Percentiles rank a stretch among this genome's conserved stretches.
These are phyloP conservation scores for Crassisporium funariophilum DNA, from an alignment of 768 basidiomycete species.

Conservation along the genomic window DNA sequence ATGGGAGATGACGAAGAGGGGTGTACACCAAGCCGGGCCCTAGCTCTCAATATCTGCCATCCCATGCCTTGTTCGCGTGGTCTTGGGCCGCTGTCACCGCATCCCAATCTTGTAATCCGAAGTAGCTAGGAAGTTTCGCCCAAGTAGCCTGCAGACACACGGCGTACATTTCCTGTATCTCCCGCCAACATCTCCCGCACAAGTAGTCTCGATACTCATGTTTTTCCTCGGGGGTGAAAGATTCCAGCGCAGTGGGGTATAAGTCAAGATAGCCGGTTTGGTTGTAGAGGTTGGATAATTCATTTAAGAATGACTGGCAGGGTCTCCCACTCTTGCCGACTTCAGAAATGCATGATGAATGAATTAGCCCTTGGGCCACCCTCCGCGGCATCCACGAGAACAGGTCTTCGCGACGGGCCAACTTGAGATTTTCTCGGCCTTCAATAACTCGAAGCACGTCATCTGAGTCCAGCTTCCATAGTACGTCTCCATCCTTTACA, in stretches of 20 bases:
- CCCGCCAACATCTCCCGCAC: conserved; percentile 13
- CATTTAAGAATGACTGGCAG: neutral
- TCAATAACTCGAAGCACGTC: conserved; percentile 14
- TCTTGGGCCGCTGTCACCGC: neutral
- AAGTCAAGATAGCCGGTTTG: conserved; percentile 12
- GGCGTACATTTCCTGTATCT: conserved; percentile 1
- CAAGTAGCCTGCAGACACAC: conserved; percentile 13
- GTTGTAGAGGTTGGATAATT: conserved; percentile 6
- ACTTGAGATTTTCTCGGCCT: conserved; percentile 18
- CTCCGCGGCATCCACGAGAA: conserved; percentile 14
- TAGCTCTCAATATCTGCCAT: neutral
- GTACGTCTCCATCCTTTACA: conserved; percentile 13
- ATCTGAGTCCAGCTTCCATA: conserved; percentile 1
- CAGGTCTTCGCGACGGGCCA: conserved; percentile 14
- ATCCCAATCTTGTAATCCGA: conserved; percentile 9
- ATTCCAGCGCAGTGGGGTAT: conserved; percentile 13
- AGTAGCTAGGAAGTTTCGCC: conserved; percentile 9
- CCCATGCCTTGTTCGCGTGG: neutral
- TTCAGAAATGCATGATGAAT: too few relatives aligned
- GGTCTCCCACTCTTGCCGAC: neutral
- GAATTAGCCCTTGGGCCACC: neutral
- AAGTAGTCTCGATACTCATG: conserved; percentile 11
- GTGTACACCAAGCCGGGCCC: too few relatives aligned
- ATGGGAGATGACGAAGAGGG: too few relatives aligned
- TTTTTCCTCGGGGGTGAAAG: conserved; percentile 4